phyloP scores from a whole-genome alignment of 2,329 filamentous ascomycete species.

The Claviceps pazoutovae region DNA sequence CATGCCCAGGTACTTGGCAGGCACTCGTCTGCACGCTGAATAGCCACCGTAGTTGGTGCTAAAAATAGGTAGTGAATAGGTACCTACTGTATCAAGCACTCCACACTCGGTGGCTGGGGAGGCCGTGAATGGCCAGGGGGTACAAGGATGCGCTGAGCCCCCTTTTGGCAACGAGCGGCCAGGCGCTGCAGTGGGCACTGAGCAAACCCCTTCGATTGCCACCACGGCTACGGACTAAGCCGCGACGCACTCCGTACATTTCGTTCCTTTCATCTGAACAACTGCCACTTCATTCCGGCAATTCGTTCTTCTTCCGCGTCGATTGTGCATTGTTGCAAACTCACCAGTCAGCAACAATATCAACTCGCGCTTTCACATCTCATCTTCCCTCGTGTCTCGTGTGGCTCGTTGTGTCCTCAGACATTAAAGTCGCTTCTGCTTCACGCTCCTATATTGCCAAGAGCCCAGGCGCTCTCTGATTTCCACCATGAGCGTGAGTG shows the following conservation, averaged over 20 bases:
- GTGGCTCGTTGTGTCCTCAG: not conserved
- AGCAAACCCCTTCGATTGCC: not conserved
- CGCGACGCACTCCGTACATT: not conserved
- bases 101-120: not conserved
- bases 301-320: not conserved
- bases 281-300: not conserved
- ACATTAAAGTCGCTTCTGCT: not conserved
- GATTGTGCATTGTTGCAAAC: not conserved
- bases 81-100: not conserved
- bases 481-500: constrained; percentile 17
- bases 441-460: not conserved
- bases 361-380: not conserved
- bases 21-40: too few relatives aligned
- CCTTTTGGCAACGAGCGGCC: not conserved
- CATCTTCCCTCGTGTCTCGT: not conserved
- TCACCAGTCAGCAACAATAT: not conserved
- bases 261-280: constrained; percentile 1
- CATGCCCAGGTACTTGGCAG: too few relatives aligned
- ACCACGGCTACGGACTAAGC: not conserved
- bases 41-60: too few relatives aligned
- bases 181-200: not conserved
- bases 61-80: not conserved
- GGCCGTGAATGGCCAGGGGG: not conserved
- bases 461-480: constrained; percentile 3
- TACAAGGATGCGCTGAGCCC: not conserved